These are phyloP conservation scores for Cytospora piceae DNA, from an alignment of 2,329 filamentous ascomycete genomes.

Conservation along the genomic window DNA sequence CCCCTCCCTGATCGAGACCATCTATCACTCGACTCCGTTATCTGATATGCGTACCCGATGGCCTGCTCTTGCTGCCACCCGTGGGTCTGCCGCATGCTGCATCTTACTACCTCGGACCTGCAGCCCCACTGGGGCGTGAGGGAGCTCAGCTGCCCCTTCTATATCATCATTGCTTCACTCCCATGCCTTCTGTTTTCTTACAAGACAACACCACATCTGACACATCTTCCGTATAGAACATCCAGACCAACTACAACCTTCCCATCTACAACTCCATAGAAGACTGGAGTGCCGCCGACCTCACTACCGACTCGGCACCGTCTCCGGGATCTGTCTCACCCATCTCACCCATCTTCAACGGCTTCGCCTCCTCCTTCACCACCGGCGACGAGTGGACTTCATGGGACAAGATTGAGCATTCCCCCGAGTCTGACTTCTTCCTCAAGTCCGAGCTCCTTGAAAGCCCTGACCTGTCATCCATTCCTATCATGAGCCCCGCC, in stretches of 20 bases:
- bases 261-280: conserved; percentile 36
- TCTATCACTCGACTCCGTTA: conserved; percentile 2
- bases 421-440: conserved; percentile 37
- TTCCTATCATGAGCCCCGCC: conserved; percentile 39
- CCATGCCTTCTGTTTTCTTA: conserved; percentile 2
- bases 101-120: conserved; percentile 6
- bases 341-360: conserved; percentile 39
- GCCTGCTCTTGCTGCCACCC: conserved; percentile 22
- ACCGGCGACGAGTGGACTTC: conserved; percentile 37
- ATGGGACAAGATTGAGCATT: conserved; percentile 39
- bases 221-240: conserved; percentile 18
- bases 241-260: conserved; percentile 11
- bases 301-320: conserved; percentile 42
- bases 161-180: conserved; percentile 4
- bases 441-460: conserved; percentile 41
- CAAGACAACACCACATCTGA: background rate
- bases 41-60: conserved; percentile 3
- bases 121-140: conserved; percentile 18
- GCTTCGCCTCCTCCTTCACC: conserved; percentile 39
- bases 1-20: conserved; percentile 15
- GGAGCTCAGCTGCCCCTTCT: background rate
- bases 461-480: conserved; percentile 36
- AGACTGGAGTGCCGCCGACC: conserved; percentile 39
- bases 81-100: conserved; percentile 13
- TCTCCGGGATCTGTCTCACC: conserved; percentile 39